Conservation (phyloP, 345 rosid species). For the Aquilaria sinensis region DNA sequence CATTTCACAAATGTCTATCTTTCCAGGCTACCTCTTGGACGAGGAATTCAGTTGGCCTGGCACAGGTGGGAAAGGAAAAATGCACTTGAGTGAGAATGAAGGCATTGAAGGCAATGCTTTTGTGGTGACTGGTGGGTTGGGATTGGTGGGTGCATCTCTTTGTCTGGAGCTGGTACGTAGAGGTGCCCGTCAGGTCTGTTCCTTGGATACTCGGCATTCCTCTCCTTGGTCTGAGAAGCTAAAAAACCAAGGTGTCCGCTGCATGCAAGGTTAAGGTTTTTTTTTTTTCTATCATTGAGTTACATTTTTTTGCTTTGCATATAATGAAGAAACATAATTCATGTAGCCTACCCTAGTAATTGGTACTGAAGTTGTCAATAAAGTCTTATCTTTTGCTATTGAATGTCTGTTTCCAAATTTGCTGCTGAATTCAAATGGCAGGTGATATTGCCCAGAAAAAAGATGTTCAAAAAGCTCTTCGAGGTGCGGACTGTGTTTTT, state of each 20-base stretch:
- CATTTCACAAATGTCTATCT: too few species aligned
- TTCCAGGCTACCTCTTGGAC: background rate
- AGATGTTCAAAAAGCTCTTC: conserved; percentile 60
- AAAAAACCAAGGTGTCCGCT: conserved; percentile 42
- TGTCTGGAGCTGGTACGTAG: conserved; percentile 77
- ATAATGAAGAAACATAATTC: too few species aligned
- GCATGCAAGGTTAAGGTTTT: conserved; percentile 51
- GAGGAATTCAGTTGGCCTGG: too few species aligned
- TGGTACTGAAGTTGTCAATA: background rate
- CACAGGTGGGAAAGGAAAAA: conserved; percentile 9
- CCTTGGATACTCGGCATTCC: conserved; percentile 56
- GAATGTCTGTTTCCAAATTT: background rate
- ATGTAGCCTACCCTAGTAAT: too few species aligned
- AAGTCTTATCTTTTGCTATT: too few species aligned
- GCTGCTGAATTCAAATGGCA: conserved; percentile 14
- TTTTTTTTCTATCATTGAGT: background rate
- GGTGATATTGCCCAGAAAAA: conserved; percentile 53
- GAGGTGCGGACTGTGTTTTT: conserved; percentile 71
- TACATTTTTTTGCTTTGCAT: background rate
- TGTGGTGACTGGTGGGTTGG: conserved; percentile 78
- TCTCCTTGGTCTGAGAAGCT: conserved; percentile 73
- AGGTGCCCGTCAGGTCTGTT: conserved; percentile 79
- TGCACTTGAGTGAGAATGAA: conserved; percentile 93
- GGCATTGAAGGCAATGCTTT: conserved; percentile 76
- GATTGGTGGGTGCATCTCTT: conserved; percentile 82